A percentile compares a stretch with the other conserved stretches of the same genome.
phyloP scores from a whole-genome alignment of 768 basidiomycete genomes.

The Macrocybe gigantea region DNA sequence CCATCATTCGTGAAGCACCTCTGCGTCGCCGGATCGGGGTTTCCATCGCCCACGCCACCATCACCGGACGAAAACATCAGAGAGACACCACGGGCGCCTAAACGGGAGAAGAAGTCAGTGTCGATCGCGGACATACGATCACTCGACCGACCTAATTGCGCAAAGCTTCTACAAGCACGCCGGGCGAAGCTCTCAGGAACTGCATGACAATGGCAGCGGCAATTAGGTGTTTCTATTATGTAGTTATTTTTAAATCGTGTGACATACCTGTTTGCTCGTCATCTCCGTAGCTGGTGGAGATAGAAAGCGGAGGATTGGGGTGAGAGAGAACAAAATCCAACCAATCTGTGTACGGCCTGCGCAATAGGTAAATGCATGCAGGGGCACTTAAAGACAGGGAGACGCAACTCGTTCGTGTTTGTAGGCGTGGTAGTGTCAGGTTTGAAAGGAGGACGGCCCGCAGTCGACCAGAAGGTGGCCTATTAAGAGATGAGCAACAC shows the following conservation, averaged over 20 bases:
- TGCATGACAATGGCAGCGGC: conserved; percentile 11
- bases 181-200: conserved; percentile 50
- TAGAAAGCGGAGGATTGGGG: conserved; percentile 42
- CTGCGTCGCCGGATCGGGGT: conserved; percentile 43
- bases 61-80: conserved; percentile 63
- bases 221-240: too few species aligned
- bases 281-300: conserved; percentile 67
- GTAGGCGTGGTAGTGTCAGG: neutral
- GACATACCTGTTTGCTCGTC: conserved; percentile 53
- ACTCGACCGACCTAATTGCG: conserved; percentile 43
- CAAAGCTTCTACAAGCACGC: conserved; percentile 51
- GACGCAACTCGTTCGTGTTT: neutral
- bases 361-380: neutral
- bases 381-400: neutral
- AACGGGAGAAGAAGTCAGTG: neutral
- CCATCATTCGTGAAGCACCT: conserved; percentile 55
- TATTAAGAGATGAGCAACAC: neutral
- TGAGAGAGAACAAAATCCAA: conserved; percentile 46
- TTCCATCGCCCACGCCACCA: conserved; percentile 56
- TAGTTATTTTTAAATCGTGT: neutral
- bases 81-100: conserved; percentile 59
- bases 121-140: too few species aligned
- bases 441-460: neutral
- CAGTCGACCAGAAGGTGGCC: conserved; percentile 3
- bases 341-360: conserved; percentile 41